Evolutionary conservation across 352 stramenopile species (phyloP).

Genomic region (Phytophthora pinifolia): DNA sequence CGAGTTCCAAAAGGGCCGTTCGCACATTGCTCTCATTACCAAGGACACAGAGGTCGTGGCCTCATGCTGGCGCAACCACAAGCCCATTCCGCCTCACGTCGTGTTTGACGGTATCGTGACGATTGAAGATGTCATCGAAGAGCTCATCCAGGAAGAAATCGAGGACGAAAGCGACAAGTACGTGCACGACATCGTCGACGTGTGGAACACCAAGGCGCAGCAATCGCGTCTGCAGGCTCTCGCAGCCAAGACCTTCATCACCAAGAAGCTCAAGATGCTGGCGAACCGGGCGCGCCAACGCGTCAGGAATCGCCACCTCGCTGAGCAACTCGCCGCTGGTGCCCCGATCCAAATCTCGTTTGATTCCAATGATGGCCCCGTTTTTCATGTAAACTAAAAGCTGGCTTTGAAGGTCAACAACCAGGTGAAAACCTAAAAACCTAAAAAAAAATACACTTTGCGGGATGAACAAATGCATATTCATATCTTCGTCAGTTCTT

Average conservation of each 20-base stretch:
- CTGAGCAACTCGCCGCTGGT: neutral
- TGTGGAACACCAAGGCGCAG: slow-evolving; percentile 48
- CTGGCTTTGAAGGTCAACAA: neutral
- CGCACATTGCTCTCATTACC: slow-evolving; percentile 84
- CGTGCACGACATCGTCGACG: slow-evolving; percentile 55
- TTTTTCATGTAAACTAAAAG: slow-evolving; percentile 8
- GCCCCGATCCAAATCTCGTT: slow-evolving; percentile 17
- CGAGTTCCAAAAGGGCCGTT: slow-evolving; percentile 89
- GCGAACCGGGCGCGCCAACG: slow-evolving; percentile 51
- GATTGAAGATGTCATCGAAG: slow-evolving; percentile 92
- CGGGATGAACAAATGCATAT: slow-evolving; percentile 6
- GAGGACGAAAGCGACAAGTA: slow-evolving; percentile 88
- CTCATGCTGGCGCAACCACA: slow-evolving; percentile 50
- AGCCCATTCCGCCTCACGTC: slow-evolving; percentile 40
- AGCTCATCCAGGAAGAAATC: slow-evolving; percentile 90
- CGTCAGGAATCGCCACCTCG: slow-evolving; percentile 36
- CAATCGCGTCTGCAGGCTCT: slow-evolving; percentile 36
- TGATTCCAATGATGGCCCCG: slow-evolving; percentile 6
- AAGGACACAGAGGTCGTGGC: slow-evolving; percentile 51
- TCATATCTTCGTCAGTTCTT: slow-evolving; percentile 5
- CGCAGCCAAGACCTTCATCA: slow-evolving; percentile 40
- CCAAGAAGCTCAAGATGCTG: slow-evolving; percentile 54
- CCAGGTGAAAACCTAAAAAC: neutral
- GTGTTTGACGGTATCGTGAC: slow-evolving; percentile 88
- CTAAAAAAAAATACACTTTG: slow-evolving; percentile 3